phyloP scores from a whole-genome alignment of 1,284 basidiomycete species.

The Fistulinella cinereoalba region DNA sequence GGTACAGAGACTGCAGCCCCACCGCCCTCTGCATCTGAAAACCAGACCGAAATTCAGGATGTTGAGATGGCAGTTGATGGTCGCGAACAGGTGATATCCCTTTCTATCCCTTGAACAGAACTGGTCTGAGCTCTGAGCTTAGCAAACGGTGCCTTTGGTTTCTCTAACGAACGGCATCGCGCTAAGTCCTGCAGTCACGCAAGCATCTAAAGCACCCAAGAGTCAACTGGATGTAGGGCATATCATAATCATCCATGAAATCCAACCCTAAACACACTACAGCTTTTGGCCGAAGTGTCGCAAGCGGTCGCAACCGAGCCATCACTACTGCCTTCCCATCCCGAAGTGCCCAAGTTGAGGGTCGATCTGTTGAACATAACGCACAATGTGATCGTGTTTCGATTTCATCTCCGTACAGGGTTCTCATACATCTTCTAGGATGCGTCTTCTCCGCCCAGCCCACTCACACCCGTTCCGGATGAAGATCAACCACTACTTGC shows the following conservation, averaged over 20 bases:
- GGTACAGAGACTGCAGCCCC: background rate
- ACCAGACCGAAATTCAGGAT: conserved; percentile 5
- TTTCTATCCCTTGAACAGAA: background rate
- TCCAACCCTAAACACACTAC: conserved; percentile 17
- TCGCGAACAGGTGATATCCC: conserved; percentile 20
- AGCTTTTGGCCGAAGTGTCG: conserved; percentile 32
- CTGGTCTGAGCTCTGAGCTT: conserved; percentile 1
- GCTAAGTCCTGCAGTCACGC: conserved; percentile 14
- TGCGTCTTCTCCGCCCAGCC: conserved; percentile 18
- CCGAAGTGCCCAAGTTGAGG: conserved; percentile 20
- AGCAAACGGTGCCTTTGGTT: conserved; percentile 8
- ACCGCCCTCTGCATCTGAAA: conserved; percentile 1
- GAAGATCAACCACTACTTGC: conserved; percentile 3
- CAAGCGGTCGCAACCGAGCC: conserved; percentile 33
- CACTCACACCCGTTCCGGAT: conserved; percentile 21
- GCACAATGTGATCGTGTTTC: conserved; percentile 11
- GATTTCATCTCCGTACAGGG: background rate
- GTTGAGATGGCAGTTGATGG: conserved; percentile 17
- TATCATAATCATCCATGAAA: conserved; percentile 11
- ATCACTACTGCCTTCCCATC: conserved; percentile 26
- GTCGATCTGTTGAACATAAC: conserved; percentile 4
- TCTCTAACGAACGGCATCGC: conserved; percentile 6
- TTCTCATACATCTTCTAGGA: conserved; percentile 15
- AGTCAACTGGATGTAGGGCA: conserved; percentile 29
- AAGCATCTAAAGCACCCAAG: conserved; percentile 14